Base-by-base conservation (phyloP, 2,329 filamentous ascomycete genomes). In the Pseudocercospora crystallina region DNA sequence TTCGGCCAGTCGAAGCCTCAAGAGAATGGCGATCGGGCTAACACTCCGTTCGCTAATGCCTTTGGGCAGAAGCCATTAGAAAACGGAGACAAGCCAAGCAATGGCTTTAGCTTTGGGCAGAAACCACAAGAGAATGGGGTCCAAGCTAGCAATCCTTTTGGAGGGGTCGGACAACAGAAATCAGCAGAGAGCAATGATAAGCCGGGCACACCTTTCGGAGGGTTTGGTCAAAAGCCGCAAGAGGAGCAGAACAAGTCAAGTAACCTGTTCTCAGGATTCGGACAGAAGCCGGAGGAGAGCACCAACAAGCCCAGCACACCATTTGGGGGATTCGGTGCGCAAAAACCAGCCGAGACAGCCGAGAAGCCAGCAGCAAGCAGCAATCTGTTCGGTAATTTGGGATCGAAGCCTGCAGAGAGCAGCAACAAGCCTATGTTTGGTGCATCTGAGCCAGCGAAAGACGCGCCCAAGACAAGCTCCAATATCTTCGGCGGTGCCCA, bases 81-180 rank as follows among this genome's bases (percentile, higher is more conserved):
- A 12, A 43, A 33, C 32, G 43, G 31, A 42, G 32, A 36, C 29
- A 33, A 42, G 41, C 13, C 31, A 12, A 55, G 20, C 29, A 51
- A 49, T 8, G 51, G 49, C 30, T 42, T 46, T 20, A 41, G 51
- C 12, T 59, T 59, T 33, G 56, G 56, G n/a, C 39, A 43, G 50
- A 51, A 43, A 36, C 10, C 47, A 5, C 54, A 53, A 34, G 45
- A 57, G 45, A 55, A 53, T 42, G 51, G 36, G 8, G 17, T 40
- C 7, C 43, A 34, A 36, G 43, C 43, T 20, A 40, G 26, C 29
- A 51, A 52, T 31, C 43, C 43, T 5, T 52, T 49, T 37, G 33
- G 26, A 12, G 35, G 29, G 11, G 39, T 49, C 32, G 45, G 43
- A 5, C 52, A 51, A 38, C 40, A 33, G 37, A 26, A 42, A 14